Evolutionary conservation across 179 eudicot genomes (phyloP).

Genomic region (Silene vulgaris): DNA sequence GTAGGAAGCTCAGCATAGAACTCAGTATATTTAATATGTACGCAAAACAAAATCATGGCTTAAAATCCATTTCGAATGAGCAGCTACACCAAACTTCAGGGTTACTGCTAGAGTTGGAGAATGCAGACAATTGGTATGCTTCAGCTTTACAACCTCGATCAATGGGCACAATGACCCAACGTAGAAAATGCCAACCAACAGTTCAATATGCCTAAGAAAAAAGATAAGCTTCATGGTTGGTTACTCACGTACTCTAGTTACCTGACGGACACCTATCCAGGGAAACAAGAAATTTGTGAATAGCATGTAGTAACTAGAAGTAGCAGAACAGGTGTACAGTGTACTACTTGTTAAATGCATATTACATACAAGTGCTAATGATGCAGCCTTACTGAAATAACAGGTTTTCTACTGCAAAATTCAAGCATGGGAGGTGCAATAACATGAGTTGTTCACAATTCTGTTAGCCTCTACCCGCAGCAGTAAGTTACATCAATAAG

Average conservation of each 20-base stretch:
- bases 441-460: neutral
- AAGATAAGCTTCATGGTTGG: conserved; percentile 13
- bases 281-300: conserved; percentile 9
- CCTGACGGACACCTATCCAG: conserved; percentile 29
- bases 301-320: neutral
- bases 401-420: neutral
- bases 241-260: conserved; percentile 12
- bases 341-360: neutral
- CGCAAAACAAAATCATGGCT: neutral
- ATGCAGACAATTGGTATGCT: conserved; percentile 1
- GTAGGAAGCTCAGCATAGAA: conserved; percentile 6
- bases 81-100: conserved; percentile 6
- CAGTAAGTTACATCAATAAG: neutral
- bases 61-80: neutral
- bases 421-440: neutral
- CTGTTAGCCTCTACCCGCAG: neutral
- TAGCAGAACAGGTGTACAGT: neutral
- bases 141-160: conserved; percentile 9
- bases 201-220: conserved; percentile 18
- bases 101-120: conserved; percentile 6
- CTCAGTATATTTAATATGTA: conserved; percentile 15
- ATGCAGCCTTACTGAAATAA: neutral
- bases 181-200: conserved; percentile 2
- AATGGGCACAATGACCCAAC: conserved; percentile 2
- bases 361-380: neutral